phyloP scores from a whole-genome alignment of 495 filamentous ascomycete species.

The Collariella sp. region DNA sequence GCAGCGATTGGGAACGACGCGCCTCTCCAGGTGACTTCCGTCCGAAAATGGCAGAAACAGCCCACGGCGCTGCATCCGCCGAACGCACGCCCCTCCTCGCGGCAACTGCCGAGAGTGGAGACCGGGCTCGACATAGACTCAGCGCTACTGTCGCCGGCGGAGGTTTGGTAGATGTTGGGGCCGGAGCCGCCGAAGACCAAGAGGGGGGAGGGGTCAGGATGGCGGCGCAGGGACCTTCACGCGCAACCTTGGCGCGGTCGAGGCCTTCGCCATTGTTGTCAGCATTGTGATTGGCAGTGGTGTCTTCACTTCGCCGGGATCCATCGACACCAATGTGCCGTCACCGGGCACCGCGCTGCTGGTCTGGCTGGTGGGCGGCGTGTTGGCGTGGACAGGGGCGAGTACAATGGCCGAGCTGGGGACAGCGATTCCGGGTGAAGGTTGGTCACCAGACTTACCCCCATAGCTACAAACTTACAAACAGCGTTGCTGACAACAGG shows the following conservation, averaged over 20 bases:
- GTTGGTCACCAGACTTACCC: not conserved
- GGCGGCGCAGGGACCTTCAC: slow-evolving; percentile 30
- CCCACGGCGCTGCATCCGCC: not conserved
- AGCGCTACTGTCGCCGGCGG: not conserved
- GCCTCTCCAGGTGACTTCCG: too few species aligned
- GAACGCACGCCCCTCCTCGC: slow-evolving; percentile 1
- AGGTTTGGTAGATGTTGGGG: not conserved
- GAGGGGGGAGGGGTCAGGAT: not conserved
- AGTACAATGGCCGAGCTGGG: slow-evolving; percentile 48
- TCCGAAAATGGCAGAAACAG: not conserved
- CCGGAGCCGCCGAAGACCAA: not conserved
- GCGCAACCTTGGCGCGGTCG: slow-evolving; percentile 40
- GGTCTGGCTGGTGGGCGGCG: slow-evolving; percentile 45
- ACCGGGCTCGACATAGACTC: not conserved
- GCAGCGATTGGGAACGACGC: not conserved
- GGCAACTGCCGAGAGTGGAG: not conserved
- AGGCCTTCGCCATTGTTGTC: slow-evolving; percentile 48
- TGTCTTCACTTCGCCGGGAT: slow-evolving; percentile 48
- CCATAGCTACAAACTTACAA: too few species aligned
- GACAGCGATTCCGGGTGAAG: slow-evolving; percentile 40
- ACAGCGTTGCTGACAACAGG: not conserved
- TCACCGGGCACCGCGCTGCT: slow-evolving; percentile 45
- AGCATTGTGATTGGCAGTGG: slow-evolving; percentile 50
- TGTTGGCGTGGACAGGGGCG: slow-evolving; percentile 50
- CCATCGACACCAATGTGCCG: slow-evolving; percentile 48